A percentile compares a stretch with the other conserved stretches of the same genome.
These are phyloP conservation scores for Mycena metata DNA, from an alignment of 768 basidiomycete genomes.

Conservation along the genomic window DNA sequence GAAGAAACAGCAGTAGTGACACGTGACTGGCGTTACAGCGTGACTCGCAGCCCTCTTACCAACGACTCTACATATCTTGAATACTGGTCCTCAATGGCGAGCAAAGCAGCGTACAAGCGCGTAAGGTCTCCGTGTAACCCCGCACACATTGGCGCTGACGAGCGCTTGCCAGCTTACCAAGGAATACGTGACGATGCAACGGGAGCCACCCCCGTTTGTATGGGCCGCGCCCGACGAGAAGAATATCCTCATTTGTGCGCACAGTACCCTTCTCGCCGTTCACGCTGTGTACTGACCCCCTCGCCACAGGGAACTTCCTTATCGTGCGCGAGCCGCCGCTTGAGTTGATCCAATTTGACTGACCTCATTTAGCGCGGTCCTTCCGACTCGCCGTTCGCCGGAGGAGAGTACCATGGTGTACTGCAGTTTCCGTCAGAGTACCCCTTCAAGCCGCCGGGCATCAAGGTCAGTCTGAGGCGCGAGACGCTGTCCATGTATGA, in stretches of 20 bases:
- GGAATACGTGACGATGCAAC: slow-evolving; percentile 94
- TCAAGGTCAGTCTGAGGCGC: slow-evolving; percentile 78
- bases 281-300: slow-evolving; percentile 17
- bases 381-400: slow-evolving; percentile 90
- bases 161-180: slow-evolving; percentile 72
- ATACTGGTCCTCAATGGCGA: slow-evolving; percentile 68
- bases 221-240: slow-evolving; percentile 98
- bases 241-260: slow-evolving; percentile 94
- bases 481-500: not conserved
- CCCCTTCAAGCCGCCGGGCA: slow-evolving; percentile 96
- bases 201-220: slow-evolving; percentile 93
- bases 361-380: slow-evolving; percentile 80
- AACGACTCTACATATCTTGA: slow-evolving; percentile 16
- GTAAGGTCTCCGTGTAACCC: slow-evolving; percentile 53
- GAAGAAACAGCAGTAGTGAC: slow-evolving; percentile 8
- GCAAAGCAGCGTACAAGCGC: slow-evolving; percentile 89
- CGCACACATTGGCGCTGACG: slow-evolving; percentile 15
- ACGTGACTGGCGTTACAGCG: not conserved
- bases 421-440: slow-evolving; percentile 95
- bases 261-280: not conserved
- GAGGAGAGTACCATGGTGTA: slow-evolving; percentile 95
- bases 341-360: slow-evolving; percentile 7
- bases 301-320: slow-evolving; percentile 87
- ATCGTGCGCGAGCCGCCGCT: slow-evolving; percentile 68
- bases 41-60: slow-evolving; percentile 16